phyloP scores from a whole-genome alignment of 305 asterid species.

The Rubia peregrina region DNA sequence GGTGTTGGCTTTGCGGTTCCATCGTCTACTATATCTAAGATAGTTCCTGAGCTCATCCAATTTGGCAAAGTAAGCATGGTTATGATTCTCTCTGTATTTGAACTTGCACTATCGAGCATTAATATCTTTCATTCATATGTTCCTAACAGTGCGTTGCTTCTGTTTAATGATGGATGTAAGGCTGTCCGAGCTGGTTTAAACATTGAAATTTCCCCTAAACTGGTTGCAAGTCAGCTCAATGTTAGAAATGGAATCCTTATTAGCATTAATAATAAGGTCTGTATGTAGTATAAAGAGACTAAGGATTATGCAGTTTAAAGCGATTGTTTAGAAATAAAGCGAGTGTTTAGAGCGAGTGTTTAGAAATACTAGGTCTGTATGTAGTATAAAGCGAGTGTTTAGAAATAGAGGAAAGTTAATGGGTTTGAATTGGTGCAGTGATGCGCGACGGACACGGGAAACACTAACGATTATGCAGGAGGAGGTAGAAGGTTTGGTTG shows the following conservation, averaged over 20 bases:
- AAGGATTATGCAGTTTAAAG: too few species aligned
- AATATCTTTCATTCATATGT: neutral
- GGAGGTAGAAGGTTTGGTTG: conserved; percentile 57
- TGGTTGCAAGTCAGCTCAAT: conserved; percentile 80
- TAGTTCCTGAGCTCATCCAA: conserved; percentile 91
- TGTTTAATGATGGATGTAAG: too few species aligned
- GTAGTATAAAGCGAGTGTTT: too few species aligned
- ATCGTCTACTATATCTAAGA: conserved; percentile 77
- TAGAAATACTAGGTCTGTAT: conserved; percentile 63
- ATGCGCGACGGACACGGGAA: conserved; percentile 76
- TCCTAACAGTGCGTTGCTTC: neutral
- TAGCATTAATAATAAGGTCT: too few species aligned
- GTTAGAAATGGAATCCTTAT: conserved; percentile 85
- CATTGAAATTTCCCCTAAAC: conserved; percentile 69
- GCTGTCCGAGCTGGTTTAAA: conserved; percentile 79
- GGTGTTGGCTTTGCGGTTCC: conserved; percentile 98
- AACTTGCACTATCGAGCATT: neutral
- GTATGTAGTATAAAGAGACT: too few species aligned
- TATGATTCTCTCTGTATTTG: neutral
- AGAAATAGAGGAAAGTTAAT: neutral
- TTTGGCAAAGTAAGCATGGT: conserved; percentile 60
- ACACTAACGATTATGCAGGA: conserved; percentile 78
- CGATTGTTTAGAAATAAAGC: too few species aligned
- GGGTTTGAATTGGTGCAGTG: conserved; percentile 37
- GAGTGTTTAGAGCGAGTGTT: too few species aligned